These are phyloP conservation scores for Amniculicola lignicola DNA, from an alignment of 495 filamentous ascomycete genomes.

Conservation along the genomic window DNA sequence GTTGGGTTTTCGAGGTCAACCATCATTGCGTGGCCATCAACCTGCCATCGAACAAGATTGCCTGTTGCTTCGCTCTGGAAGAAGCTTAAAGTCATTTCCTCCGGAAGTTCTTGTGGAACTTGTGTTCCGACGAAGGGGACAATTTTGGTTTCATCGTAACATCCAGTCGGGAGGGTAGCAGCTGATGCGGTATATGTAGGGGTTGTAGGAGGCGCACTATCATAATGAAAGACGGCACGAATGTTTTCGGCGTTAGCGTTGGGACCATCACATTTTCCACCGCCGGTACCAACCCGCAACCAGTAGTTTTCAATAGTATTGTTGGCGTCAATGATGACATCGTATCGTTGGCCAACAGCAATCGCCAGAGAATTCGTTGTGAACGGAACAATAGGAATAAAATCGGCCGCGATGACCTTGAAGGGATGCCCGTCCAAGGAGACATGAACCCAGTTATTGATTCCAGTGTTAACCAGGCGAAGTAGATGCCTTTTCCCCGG, in stretches of 20 bases:
- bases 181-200: conserved; percentile 27
- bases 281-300: conserved; percentile 37
- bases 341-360: conserved; percentile 43
- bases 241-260: conserved; percentile 34
- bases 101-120: conserved; percentile 16
- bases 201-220: conserved; percentile 26
- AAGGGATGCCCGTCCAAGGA: conserved; percentile 37
- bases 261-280: conserved; percentile 31
- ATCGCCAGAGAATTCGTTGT: conserved; percentile 33
- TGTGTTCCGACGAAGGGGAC: conserved; percentile 35
- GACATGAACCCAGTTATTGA: conserved; percentile 34
- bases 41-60: conserved; percentile 38
- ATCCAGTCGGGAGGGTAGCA: conserved; percentile 30
- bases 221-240: conserved; percentile 39
- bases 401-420: conserved; percentile 41
- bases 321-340: conserved; percentile 42
- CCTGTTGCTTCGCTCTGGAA: conserved; percentile 8
- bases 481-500: conserved; percentile 42
- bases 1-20: conserved; percentile 36
- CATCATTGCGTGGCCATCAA: conserved; percentile 34
- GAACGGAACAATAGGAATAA: conserved; percentile 41
- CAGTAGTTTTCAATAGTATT: conserved; percentile 41
- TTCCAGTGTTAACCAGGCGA: conserved; percentile 40
- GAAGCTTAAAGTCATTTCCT: conserved; percentile 26
- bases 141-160: conserved; percentile 35